Percentiles rank a stretch among this genome's conserved stretches.
These are phyloP conservation scores for Rhodotorula mucilaginosa DNA, from an alignment of 1,284 basidiomycete species.

Conservation along the genomic window DNA sequence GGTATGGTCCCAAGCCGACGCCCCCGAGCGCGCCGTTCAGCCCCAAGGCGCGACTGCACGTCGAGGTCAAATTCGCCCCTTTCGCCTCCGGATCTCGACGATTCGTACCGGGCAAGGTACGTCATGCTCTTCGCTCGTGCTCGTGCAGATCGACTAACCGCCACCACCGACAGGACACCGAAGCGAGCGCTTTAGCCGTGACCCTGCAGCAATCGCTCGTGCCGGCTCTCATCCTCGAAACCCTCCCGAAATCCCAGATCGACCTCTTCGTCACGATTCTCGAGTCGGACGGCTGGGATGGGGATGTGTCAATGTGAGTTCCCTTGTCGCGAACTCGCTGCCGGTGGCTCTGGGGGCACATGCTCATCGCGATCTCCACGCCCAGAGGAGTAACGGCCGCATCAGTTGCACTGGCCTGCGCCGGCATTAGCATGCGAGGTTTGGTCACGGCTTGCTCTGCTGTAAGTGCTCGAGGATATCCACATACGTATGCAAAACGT, in stretches of 20 bases:
- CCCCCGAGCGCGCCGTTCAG: constrained; percentile 60
- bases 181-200: constrained; percentile 77
- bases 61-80: constrained; percentile 94
- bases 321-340: fast-evolving
- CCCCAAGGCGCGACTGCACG: constrained; percentile 82
- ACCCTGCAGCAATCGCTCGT: constrained; percentile 82
- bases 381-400: constrained; percentile 71
- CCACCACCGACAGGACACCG: constrained; percentile 68
- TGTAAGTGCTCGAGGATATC: constrained; percentile 43
- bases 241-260: constrained; percentile 88
- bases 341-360: background rate
- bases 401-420: constrained; percentile 81
- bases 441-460: constrained; percentile 74
- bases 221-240: constrained; percentile 79
- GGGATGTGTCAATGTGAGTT: constrained; percentile 66
- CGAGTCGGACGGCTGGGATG: constrained; percentile 82
- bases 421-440: constrained; percentile 82
- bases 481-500: background rate
- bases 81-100: constrained; percentile 72
- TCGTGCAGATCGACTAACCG: no score
- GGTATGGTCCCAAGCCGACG: constrained; percentile 75
- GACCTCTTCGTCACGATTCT: constrained; percentile 89
- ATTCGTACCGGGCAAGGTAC: constrained; percentile 79
- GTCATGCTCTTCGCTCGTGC: constrained; percentile 37
- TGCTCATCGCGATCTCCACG: background rate